Percentiles rank a stretch among this genome's conserved stretches.
These are phyloP conservation scores for Triticum timopheevii DNA, from an alignment of 176 grass and related monocot species.

Conservation along the genomic window DNA sequence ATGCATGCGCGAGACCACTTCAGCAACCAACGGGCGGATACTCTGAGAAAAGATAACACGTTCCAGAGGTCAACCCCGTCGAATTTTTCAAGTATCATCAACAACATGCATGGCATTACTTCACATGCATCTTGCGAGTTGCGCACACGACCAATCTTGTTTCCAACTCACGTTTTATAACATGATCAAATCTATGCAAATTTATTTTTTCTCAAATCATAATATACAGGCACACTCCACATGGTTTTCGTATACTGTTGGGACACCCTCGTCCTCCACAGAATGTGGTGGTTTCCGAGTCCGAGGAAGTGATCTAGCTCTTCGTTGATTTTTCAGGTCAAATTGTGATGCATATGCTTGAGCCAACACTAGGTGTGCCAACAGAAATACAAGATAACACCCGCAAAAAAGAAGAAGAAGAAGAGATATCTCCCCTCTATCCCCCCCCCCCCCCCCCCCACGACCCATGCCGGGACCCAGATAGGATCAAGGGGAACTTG, in stretches of 20 bases:
- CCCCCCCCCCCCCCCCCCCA: no score
- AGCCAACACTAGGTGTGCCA: not conserved
- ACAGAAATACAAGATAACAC: no score
- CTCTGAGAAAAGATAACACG: not conserved
- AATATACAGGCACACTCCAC: no score
- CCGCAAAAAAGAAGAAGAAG: no score
- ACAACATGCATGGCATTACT: slow-evolving; percentile 37
- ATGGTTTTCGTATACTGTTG: not conserved
- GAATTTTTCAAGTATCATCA: not conserved
- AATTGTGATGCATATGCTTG: not conserved
- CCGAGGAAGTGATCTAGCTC: not conserved
- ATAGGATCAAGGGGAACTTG: no score
- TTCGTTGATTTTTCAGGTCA: not conserved
- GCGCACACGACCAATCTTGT: slow-evolving; percentile 22
- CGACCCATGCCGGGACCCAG: no score
- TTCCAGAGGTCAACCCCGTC: not conserved
- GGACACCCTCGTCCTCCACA: not conserved
- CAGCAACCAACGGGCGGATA: not conserved
- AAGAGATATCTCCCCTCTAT: no score
- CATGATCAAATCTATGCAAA: not conserved
- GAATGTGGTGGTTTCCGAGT: not conserved
- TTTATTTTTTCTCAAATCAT: not conserved
- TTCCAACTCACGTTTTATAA: not conserved
- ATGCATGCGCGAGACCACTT: not conserved
- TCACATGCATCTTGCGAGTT: slow-evolving; percentile 24